Evolutionary conservation across 2,329 filamentous ascomycete species (phyloP), one percentile per base, ranked within the genome.

Genomic region (Talaromyces sp.): DNA sequence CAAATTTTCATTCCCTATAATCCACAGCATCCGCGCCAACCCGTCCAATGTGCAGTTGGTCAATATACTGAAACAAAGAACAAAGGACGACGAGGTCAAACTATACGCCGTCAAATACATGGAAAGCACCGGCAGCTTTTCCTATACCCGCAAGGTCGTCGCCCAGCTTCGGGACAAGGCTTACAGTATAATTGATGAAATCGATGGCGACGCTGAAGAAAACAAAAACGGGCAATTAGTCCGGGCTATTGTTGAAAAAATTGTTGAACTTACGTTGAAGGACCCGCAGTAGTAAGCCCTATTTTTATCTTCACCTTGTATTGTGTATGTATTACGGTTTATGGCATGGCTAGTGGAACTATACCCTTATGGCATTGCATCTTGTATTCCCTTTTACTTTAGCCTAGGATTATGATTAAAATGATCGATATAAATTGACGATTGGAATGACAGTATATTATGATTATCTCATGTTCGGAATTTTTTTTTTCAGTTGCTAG

Each of bases 1-100:
- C 65, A 98, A 98, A 82, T 97, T 97, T 80, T 94, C 89, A 30
- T 97, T 97, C 74, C 92, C 93, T 47, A 88, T 98, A 70, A 96
- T 98, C 70, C 94, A 98, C 79, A 89, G 90, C 74, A 96, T 98
- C 68, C 90, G 75, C 65, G 79, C 89, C 63, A 85, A 92, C 72
- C 76, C 76, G 2, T 69, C 69, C 3, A 80, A 79, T 60, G 72
- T 90, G 86, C 18, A 96, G 70, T 84, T 99, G 60, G 85, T 97
- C 75, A 96, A 95, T 72, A 97, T 98, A 61, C 82, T 98, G 50
- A 91, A 91, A 76, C 93, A 97, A 76, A 94, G 92, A 78, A 92
- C 93, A 0, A 85, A 83, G 23, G 90, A 97, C 69, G 87, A 91
- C 54, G 89, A 94, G 70, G 91, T 98, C 59, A 98, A 98, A 82